phyloP scores from a whole-genome alignment of 345 rosid species.

The Laguncularia racemosa region DNA sequence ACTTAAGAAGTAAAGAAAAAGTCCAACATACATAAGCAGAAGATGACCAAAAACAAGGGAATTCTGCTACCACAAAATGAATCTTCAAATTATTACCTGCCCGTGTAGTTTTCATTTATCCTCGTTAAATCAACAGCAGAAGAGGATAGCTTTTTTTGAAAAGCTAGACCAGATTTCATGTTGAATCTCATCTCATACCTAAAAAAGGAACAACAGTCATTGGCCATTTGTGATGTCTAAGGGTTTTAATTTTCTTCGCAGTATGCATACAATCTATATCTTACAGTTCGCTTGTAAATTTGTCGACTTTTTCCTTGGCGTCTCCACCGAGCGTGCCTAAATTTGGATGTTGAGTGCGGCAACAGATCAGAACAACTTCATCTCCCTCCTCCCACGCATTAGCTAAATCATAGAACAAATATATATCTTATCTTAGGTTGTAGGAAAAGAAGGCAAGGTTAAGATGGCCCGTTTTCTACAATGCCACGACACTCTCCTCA shows the following conservation, averaged over 20 bases:
- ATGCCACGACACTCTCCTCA: too few species aligned
- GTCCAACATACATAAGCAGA: constrained; percentile 6
- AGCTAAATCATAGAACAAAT: constrained; percentile 33
- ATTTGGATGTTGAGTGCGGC: constrained; percentile 72
- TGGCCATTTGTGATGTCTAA: neutral
- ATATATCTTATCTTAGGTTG: constrained; percentile 14
- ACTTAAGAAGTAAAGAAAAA: constrained; percentile 11
- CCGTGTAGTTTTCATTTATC: constrained; percentile 68
- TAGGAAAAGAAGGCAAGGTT: neutral
- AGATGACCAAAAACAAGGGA: too few species aligned
- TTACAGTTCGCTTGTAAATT: constrained; percentile 66
- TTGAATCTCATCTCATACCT: constrained; percentile 96
- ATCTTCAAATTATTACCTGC: constrained; percentile 44
- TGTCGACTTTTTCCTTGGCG: constrained; percentile 66
- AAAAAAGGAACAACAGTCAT: constrained; percentile 3
- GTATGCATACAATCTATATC: neutral
- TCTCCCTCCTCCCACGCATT: constrained; percentile 99
- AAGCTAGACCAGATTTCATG: constrained; percentile 72
- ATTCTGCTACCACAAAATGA: neutral
- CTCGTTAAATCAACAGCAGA: constrained; percentile 90
- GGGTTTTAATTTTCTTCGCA: too few species aligned
- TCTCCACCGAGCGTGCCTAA: constrained; percentile 66
- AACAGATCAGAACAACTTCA: constrained; percentile 80
- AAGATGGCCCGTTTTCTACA: neutral
- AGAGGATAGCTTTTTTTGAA: constrained; percentile 70